Percentiles rank a stretch among this genome's conserved stretches.
These are phyloP conservation scores for Sporothrix globosa DNA, from an alignment of 2,329 filamentous ascomycete species.

Conservation along the genomic window DNA sequence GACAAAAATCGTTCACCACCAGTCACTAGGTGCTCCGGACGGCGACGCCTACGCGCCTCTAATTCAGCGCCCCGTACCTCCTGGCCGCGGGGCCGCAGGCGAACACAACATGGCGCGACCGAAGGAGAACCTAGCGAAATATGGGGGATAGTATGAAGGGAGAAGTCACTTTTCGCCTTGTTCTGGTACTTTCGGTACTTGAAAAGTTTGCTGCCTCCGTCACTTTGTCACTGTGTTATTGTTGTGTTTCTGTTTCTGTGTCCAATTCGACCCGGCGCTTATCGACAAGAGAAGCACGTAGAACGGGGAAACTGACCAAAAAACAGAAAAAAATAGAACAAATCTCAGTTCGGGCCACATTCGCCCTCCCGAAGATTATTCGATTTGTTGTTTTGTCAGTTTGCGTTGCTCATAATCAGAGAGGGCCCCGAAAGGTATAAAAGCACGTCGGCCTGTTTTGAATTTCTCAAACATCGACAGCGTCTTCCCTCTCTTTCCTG, in stretches of 20 bases:
- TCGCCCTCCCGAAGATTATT: conserved; percentile 17
- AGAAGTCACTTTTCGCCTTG: background rate
- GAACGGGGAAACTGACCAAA: background rate
- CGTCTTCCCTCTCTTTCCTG: background rate
- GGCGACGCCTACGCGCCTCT: background rate
- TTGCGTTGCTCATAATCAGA: too few relatives aligned
- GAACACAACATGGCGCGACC: background rate
- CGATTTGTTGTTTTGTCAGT: background rate
- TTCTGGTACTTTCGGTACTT: background rate
- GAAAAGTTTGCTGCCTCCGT: too few relatives aligned
- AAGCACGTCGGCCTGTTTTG: conserved; percentile 15
- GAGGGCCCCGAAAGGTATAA: conserved; percentile 14
- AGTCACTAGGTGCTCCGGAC: too few relatives aligned
- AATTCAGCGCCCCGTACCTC: background rate
- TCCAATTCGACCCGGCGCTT: background rate
- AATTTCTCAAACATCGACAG: conserved; percentile 13
- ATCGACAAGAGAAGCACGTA: conserved; percentile 24
- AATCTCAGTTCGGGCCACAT: background rate
- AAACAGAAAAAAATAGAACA: background rate
- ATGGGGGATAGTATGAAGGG: background rate
- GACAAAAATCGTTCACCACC: background rate
- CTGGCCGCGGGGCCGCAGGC: conserved; percentile 5
- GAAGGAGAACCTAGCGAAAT: background rate
- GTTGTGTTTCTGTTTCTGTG: too few relatives aligned
- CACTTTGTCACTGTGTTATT: background rate